These are phyloP conservation scores for Penicillium fuscoglaucum DNA, from an alignment of 2,329 filamentous ascomycete species.

Conservation along the genomic window DNA sequence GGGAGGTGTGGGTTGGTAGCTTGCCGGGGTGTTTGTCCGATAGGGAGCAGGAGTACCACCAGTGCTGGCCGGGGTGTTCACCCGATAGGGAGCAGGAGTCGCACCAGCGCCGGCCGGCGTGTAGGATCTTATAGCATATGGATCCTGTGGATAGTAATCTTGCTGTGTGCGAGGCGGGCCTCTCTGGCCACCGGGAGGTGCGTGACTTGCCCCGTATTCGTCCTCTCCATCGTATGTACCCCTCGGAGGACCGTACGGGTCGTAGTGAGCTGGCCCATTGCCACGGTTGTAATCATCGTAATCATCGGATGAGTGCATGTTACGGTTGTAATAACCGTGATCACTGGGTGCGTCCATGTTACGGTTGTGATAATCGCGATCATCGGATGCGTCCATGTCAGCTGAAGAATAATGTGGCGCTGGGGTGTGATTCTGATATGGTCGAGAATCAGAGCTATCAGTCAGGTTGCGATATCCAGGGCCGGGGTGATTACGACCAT, in stretches of 20 bases:
- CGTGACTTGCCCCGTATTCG: background rate
- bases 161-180: background rate
- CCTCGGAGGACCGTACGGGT: constrained; percentile 11
- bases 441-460: constrained; percentile 12
- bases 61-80: constrained; percentile 18
- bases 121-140: constrained; percentile 8
- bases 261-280: constrained; percentile 9
- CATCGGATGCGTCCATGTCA: background rate
- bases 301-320: background rate
- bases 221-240: constrained; percentile 3
- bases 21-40: constrained; percentile 20
- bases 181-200: background rate
- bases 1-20: constrained; percentile 13
- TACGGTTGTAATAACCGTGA: too few relatives aligned
- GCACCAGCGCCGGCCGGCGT: constrained; percentile 13
- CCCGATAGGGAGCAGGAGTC: constrained; percentile 10
- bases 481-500: constrained; percentile 18
- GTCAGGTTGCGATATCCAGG: constrained; percentile 24
- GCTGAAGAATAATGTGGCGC: constrained; percentile 23
- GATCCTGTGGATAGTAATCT: constrained; percentile 5
- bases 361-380: too few relatives aligned
- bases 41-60: constrained; percentile 7
- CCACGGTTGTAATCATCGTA: constrained; percentile 6
- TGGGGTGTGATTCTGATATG: constrained; percentile 25
- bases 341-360: background rate